Conservation (phyloP, 1,139 yeast species). For the Taphrina populina region DNA sequence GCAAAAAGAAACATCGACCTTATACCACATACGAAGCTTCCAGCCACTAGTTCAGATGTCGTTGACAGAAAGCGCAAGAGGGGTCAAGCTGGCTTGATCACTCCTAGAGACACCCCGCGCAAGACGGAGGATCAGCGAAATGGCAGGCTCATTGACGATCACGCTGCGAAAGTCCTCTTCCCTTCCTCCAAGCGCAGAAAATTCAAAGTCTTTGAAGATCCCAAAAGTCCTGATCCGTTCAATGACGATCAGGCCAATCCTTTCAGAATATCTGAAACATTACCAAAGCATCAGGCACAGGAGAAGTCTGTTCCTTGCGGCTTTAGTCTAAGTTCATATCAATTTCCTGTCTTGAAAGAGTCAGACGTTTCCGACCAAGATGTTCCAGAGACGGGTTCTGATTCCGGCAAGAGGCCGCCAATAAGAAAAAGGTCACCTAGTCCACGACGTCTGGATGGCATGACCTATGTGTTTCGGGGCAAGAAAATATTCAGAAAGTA, state of each 20-base stretch:
- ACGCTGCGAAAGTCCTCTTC: constrained; percentile 24
- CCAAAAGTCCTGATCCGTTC: constrained; percentile 19
- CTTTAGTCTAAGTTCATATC: too few species aligned
- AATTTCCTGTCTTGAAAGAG: neutral
- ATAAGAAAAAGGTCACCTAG: constrained; percentile 6
- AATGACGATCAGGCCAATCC: constrained; percentile 17
- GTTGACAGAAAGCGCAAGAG: constrained; percentile 8
- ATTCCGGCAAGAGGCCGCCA: neutral
- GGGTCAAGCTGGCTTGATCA: constrained; percentile 31
- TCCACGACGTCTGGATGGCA: constrained; percentile 22
- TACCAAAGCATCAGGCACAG: neutral
- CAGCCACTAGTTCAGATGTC: too few species aligned
- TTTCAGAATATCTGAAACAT: neutral
- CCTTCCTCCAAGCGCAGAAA: constrained; percentile 1
- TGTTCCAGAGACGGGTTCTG: neutral
- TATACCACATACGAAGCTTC: neutral
- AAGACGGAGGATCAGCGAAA: neutral
- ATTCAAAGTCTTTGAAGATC: constrained; percentile 28
- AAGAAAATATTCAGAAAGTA: constrained; percentile 17
- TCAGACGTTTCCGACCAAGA: neutral
- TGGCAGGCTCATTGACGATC: neutral
- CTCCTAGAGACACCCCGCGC: constrained; percentile 25
- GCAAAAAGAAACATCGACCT: constrained; percentile 3
- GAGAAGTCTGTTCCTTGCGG: too few species aligned
- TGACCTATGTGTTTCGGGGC: constrained; percentile 28